Evolutionary conservation across 2,329 filamentous ascomycete genomes (phyloP), one percentile per base, ranked within the genome.

Genomic region (Aureobasidium uvarum): DNA sequence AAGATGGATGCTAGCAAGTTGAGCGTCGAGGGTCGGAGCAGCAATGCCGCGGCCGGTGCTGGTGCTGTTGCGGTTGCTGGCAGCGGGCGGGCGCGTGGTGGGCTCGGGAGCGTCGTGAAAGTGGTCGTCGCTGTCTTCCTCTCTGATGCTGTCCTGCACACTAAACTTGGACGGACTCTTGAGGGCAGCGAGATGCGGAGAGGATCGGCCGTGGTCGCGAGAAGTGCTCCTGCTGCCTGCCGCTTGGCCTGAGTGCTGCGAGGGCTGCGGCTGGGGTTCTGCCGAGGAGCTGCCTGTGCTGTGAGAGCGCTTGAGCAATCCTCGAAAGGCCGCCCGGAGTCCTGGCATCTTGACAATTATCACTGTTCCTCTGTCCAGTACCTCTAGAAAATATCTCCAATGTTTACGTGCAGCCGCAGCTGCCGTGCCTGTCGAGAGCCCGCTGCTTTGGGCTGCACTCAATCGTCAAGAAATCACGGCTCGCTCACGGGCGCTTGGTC

Each of bases 1-100:
- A 46, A 70, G 69, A 54, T 72, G 60, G 38, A 70, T 67, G 1
- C 13, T 45, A 8, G 11, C 16, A 23, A 23, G 36, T n/a, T 10
- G 55, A 41, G 43, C 16, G 56, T 43, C 56, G 56, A 41, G 39
- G 6, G 41, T 23, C 28, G 56, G 38, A 16, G 41, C 36, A 46
- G 55, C 31, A 16, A 18, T 31, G 33, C 33, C 33, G 33, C 10
- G 13, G 33, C 33, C 10, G 33, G 33, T 36, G 33, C 33, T 2
- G 33, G 33, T 36, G 51, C 38, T 41, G 39, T 43, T 45, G 55
- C 39, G 28, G 28, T 60, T 60, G 41, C 31, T 60, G 43, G 56
- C 41, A 28, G 54, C 43, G 14, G 54, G 16, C 25, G 38, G 54
- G 39, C 54, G 54, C 54, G 56, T 10, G 6, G n/a, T 14, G 11